Evolutionary conservation across 805 yeast species (phyloP), one percentile per base, ranked within the genome.

Genomic region (Kluyveromyces siamensis): DNA sequence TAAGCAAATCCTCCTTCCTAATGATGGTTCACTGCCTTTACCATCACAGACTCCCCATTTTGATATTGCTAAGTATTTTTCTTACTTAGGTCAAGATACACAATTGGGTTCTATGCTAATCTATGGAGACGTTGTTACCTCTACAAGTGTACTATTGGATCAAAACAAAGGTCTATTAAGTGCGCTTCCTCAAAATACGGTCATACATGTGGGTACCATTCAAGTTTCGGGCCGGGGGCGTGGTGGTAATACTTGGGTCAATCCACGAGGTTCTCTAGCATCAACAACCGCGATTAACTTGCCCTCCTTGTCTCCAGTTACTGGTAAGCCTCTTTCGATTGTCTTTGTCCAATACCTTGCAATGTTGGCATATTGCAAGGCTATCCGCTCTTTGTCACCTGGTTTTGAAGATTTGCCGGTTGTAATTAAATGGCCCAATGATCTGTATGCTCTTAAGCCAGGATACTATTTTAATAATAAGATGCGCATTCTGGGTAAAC

Each of bases 391-490:
- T 2, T 80, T 88, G 57, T 65, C 65, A 2, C 71, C 66, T 8
- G 88, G 86, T 0, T 87, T 83, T 61, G 82, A 80, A 18, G 83
- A 80, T 42, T 66, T 93, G 55, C 97, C 96, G 0, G 72, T 91
- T 14, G 75, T 80, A 45, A 75, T 93, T 51, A 93, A 93, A 63
- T 93, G 99, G 99, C 99, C 99, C 1, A 93, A 93, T 63, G 99
- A 93, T 65, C 69, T 93, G 13, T 93, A 87, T 61, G 80, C 84
- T 4, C 62, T 80, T 56, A 80, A 78, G 48, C 95, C 95, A 0
- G 81, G 80, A 47, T 76, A 69, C 54, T 74, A 75, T 40, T 60
- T 62, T 1, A 55, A 61, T 17, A 61, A 61, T 3, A 55, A 61
- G 2, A 51, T 62, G 27, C 49, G 55, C 18, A 37, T 65, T 21